A percentile compares a stretch with the other conserved stretches of the same genome.
Evolutionary conservation across 1,284 basidiomycete genomes (phyloP).

Genomic region (Irpex sp.): DNA sequence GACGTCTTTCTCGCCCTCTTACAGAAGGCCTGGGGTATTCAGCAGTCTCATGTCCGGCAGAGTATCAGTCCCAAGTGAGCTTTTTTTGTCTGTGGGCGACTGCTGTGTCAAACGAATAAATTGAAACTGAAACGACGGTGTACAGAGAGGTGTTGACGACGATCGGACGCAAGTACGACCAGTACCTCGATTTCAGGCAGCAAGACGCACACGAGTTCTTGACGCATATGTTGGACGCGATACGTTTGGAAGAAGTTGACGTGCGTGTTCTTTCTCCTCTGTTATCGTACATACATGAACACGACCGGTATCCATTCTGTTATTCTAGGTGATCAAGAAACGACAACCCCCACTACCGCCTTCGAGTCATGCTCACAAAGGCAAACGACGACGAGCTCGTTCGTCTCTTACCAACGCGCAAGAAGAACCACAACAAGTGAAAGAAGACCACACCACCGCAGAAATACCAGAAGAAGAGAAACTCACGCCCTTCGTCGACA

Average conservation of each 20-base stretch:
- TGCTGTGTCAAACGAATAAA: too few species aligned
- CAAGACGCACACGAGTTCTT: slow-evolving; percentile 95
- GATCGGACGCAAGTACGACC: slow-evolving; percentile 85
- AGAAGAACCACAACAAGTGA: too few species aligned
- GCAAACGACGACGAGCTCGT: neutral
- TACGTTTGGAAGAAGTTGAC: slow-evolving; percentile 93
- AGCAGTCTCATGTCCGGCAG: slow-evolving; percentile 44
- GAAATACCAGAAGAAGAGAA: slow-evolving; percentile 24
- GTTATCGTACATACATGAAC: neutral
- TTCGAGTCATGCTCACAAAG: too few species aligned
- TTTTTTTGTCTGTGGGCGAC: neutral
- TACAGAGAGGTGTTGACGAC: slow-evolving; percentile 56
- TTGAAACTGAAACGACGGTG: too few species aligned
- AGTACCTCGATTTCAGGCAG: slow-evolving; percentile 89
- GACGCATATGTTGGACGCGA: slow-evolving; percentile 85
- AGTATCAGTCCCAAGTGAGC: slow-evolving; percentile 64
- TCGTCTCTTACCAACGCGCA: neutral
- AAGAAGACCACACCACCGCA: slow-evolving; percentile 20
- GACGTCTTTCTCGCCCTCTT: slow-evolving; percentile 58
- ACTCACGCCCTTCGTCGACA: slow-evolving; percentile 77
- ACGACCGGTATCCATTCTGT: neutral
- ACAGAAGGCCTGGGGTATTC: slow-evolving; percentile 57
- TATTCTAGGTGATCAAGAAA: slow-evolving; percentile 69
- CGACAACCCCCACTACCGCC: slow-evolving; percentile 47
- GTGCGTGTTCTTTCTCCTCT: slow-evolving; percentile 40